phyloP scores from a whole-genome alignment of 345 rosid species.

The Sapria himalayana region DNA sequence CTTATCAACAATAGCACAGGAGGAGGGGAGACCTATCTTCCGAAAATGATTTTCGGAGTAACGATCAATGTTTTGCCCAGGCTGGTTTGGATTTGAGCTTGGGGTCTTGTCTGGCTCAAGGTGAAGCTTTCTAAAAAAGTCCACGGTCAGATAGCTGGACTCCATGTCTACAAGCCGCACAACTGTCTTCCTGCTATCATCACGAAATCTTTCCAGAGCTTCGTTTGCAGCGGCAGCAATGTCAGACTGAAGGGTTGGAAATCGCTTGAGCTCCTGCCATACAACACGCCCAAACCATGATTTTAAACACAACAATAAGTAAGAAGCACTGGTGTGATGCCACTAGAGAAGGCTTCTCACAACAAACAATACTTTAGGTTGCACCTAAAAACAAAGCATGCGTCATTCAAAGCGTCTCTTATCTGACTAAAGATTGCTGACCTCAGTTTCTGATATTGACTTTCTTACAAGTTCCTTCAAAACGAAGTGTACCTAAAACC shows the following conservation, averaged over 20 bases:
- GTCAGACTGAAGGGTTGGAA: constrained; percentile 68
- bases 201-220: constrained; percentile 81
- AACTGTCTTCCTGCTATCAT: constrained; percentile 80
- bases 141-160: constrained; percentile 88
- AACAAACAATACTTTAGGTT: too few relatives aligned
- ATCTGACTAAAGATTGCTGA: constrained; percentile 14
- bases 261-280: constrained; percentile 78
- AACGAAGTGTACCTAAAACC: constrained; percentile 63
- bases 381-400: too few relatives aligned
- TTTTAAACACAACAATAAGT: too few relatives aligned
- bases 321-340: too few relatives aligned
- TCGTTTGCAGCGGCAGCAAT: constrained; percentile 92
- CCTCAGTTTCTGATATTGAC: constrained; percentile 86
- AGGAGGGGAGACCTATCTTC: constrained; percentile 40
- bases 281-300: too few relatives aligned
- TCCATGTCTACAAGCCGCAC: constrained; percentile 87
- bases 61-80: constrained; percentile 44
- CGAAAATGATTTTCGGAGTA: constrained; percentile 62
- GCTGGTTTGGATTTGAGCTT: constrained; percentile 25
- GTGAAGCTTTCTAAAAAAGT: constrained; percentile 86
- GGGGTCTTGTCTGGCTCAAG: constrained; percentile 53
- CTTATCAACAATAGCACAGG: not conserved
- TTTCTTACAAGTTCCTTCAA: constrained; percentile 94
- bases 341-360: too few relatives aligned
- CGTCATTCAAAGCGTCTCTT: too few relatives aligned